Base-by-base conservation (phyloP, 2,329 filamentous ascomycete species). In the Daldinia eschscholtzii region DNA sequence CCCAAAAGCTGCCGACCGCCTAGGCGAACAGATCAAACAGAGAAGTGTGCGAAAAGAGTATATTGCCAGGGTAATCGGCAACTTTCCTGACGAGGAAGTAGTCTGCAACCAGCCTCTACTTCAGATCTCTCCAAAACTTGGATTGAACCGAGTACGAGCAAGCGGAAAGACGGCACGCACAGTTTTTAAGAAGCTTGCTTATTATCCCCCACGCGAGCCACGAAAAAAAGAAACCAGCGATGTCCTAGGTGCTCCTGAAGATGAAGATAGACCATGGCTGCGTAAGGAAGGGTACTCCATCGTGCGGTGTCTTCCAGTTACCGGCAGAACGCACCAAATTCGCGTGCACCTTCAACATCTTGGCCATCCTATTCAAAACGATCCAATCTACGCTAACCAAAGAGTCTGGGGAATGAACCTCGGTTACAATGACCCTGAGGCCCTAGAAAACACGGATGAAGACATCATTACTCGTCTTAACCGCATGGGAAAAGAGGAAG, bases 301-400 rank as follows among this genome's bases (percentile, higher is more conserved):
- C 71, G 94, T 99, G 15, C 92, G 96, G 73, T 98, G 96, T 79
- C 87, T 97, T 64, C 96, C 96, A 0, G 88, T 98, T 30, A 99
- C 96, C 0, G 96, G 96, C 0, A 89, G 96, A 57, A 99, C 96
- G 12, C 96, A 99, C 77, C 96, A 99, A 79, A 87, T 99, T 56
- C 90, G 96, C 37, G 96, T 99, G 18, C 96, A 99, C 76, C 86
- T 99, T 15, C 96, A 99, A 78, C 97, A 93, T 79, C 84, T 99
- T 3, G 96, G 96, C 1, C 92, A 98, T 77, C 96, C 96, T 1
- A 98, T 99, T 74, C 91, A 93, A 71, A 99, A 99, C 79, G 96
- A 99, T 77, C 96, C 96, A 6, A 98, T 99, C 74, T 99, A 99
- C 80, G 94, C 93, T 75, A 99, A 99, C 78, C 90, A 93, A 77